A percentile compares a stretch with the other conserved stretches of the same genome.
Evolutionary conservation across 257 asterid genomes (phyloP).

Genomic region (Nicotiana paniculata): DNA sequence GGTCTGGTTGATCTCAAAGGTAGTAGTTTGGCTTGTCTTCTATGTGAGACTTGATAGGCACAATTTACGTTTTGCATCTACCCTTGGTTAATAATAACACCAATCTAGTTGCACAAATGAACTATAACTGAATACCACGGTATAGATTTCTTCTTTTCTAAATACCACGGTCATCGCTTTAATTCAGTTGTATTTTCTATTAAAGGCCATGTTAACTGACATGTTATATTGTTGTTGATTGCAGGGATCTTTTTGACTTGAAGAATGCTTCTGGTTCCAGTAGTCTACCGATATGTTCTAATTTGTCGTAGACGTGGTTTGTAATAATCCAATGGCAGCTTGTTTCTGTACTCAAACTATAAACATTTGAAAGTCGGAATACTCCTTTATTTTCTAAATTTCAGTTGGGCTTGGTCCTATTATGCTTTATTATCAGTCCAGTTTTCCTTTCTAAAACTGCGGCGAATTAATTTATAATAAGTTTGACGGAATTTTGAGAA

Average conservation of each 20-base stretch:
- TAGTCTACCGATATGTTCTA: not conserved
- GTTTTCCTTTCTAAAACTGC: not conserved
- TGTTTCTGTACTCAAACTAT: not conserved
- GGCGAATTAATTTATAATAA: not conserved
- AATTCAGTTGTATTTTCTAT: not conserved
- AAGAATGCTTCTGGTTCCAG: not conserved
- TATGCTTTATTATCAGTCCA: not conserved
- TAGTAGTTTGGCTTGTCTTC: not conserved
- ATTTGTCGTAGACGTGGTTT: not conserved
- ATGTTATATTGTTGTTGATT: not conserved
- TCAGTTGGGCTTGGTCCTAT: not conserved
- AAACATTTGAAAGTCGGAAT: not conserved
- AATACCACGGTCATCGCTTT: not conserved
- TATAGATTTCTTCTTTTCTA: not conserved
- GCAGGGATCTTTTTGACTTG: constrained; percentile 1
- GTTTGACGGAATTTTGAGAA: not conserved
- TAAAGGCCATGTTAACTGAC: not conserved
- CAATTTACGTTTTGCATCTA: not conserved
- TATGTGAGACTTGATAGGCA: not conserved
- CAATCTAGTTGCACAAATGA: not conserved
- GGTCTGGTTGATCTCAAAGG: not conserved
- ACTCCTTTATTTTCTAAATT: no score
- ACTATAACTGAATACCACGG: not conserved
- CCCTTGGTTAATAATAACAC: not conserved
- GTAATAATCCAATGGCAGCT: not conserved